Percentiles rank a stretch among this genome's conserved stretches.
phyloP scores from a whole-genome alignment of 73 alveolate genomes.

The Paramecium bursaria region DNA sequence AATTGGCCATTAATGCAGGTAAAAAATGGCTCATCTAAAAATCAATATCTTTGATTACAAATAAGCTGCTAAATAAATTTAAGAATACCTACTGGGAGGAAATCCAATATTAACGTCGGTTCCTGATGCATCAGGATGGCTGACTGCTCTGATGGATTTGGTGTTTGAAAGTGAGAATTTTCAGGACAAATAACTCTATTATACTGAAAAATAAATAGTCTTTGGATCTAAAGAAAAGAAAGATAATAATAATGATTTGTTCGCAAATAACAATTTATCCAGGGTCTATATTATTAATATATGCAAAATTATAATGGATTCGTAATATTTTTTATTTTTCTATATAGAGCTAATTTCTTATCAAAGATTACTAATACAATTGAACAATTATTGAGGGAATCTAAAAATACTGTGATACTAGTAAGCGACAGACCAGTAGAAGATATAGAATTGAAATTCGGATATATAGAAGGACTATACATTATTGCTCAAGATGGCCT shows the following conservation, averaged over 20 bases:
- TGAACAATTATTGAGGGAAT: neutral
- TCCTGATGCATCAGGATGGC: constrained; percentile 25
- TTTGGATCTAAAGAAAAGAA: constrained; percentile 32
- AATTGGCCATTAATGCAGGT: neutral
- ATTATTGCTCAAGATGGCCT: constrained; percentile 29
- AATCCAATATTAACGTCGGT: neutral
- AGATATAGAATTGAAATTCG: constrained; percentile 6
- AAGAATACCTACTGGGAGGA: neutral
- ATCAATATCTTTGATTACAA: neutral
- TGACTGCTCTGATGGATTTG: constrained; percentile 2
- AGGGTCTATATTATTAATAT: no score
- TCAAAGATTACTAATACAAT: no score
- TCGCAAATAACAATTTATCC: no score
- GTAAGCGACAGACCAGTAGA: constrained; percentile 2
- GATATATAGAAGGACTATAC: neutral
- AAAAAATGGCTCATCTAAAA: constrained; percentile 19
- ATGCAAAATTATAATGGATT: no score
- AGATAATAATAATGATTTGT: no score
- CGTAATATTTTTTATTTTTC: no score
- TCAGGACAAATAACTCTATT: constrained; percentile 43
- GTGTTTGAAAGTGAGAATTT: constrained; percentile 29
- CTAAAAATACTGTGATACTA: constrained; percentile 7
- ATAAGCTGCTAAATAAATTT: neutral
- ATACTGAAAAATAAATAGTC: constrained; percentile 17
- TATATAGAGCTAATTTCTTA: no score